These are phyloP conservation scores for Chamaecrista fasciculata DNA, from an alignment of 306 rosid genomes.

Conservation along the genomic window DNA sequence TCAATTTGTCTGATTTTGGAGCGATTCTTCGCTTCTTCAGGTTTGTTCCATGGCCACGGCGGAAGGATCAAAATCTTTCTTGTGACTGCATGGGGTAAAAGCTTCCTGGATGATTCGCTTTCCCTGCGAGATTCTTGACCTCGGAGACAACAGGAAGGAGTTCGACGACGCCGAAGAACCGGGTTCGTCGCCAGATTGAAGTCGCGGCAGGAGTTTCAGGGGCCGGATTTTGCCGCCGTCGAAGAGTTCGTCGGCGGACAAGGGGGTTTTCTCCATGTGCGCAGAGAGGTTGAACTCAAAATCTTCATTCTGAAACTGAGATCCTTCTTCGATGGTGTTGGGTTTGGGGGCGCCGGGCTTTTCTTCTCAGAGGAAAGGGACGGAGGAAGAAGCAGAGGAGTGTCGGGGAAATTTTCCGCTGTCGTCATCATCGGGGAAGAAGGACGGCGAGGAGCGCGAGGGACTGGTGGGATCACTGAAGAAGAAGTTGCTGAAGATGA, in stretches of 20 bases:
- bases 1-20: conserved; percentile 21
- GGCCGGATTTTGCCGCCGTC: too few relatives aligned
- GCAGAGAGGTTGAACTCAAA: conserved; percentile 70
- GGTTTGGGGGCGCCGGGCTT: conserved; percentile 56
- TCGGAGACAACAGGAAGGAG: conserved; percentile 31
- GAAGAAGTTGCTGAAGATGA: conserved; percentile 58
- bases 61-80: conserved; percentile 50
- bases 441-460: conserved; percentile 38
- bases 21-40: conserved; percentile 4
- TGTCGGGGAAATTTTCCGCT: conserved; percentile 11
- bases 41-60: conserved; percentile 45
- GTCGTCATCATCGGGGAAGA: conserved; percentile 16
- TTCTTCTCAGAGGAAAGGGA: conserved; percentile 67
- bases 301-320: conserved; percentile 33
- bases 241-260: too few relatives aligned
- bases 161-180: conserved; percentile 22
- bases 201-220: too few relatives aligned
- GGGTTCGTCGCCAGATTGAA: too few relatives aligned
- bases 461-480: conserved; percentile 91
- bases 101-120: conserved; percentile 42
- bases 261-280: too few relatives aligned
- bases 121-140: conserved; percentile 38
- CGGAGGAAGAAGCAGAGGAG: conserved; percentile 40
- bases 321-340: not conserved
- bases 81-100: conserved; percentile 43